Evolutionary conservation across 345 rosid species (phyloP).

Genomic region (Salix dunnii): DNA sequence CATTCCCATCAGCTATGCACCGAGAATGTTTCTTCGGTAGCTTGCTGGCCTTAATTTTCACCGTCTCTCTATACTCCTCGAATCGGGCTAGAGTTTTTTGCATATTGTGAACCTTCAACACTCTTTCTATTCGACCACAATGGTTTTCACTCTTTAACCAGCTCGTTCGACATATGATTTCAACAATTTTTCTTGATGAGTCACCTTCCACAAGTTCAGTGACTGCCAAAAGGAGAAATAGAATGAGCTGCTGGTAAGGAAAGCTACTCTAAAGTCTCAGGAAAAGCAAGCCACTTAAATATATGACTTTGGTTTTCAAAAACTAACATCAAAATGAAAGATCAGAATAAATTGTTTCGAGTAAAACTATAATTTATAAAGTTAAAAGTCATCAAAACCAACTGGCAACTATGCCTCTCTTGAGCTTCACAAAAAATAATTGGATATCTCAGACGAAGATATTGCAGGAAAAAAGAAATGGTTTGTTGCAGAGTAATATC

Average conservation of each 20-base stretch:
- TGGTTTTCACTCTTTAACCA: conserved; percentile 86
- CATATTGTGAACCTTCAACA: conserved; percentile 92
- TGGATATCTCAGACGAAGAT: neutral
- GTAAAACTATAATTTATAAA: neutral
- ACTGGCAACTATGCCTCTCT: neutral
- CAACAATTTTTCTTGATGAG: conserved; percentile 96
- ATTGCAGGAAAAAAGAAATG: neutral
- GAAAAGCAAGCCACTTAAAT: neutral
- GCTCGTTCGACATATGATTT: conserved; percentile 87
- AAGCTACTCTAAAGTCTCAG: conserved; percentile 2
- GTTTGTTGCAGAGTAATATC: neutral
- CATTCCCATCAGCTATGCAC: conserved; percentile 95
- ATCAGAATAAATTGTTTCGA: neutral
- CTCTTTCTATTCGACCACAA: conserved; percentile 87
- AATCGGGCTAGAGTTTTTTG: conserved; percentile 87
- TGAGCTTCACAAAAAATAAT: neutral
- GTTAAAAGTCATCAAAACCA: neutral
- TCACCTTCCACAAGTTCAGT: conserved; percentile 97
- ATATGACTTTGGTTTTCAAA: neutral
- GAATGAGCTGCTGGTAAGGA: conserved; percentile 10
- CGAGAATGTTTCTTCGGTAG: conserved; percentile 88
- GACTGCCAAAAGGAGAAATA: conserved; percentile 41
- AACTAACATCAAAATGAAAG: neutral
- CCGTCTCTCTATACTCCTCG: conserved; percentile 87
- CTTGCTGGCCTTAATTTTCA: conserved; percentile 77